Base-by-base conservation (phyloP, 495 filamentous ascomycete genomes). In the Staphylotrichum tortipilum region DNA sequence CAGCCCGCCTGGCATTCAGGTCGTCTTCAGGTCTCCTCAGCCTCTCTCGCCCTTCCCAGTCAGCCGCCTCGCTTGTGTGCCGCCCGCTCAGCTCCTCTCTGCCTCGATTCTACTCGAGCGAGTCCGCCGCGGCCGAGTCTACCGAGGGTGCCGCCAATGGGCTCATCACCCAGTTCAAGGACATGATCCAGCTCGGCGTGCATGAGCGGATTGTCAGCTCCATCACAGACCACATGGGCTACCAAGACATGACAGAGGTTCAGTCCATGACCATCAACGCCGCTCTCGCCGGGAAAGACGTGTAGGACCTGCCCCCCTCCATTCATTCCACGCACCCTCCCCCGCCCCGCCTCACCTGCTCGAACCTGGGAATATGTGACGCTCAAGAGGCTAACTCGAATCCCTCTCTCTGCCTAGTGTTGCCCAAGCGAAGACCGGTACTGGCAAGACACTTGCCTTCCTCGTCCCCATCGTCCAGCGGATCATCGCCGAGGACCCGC, bases 221-320 rank as follows among this genome's bases (percentile, higher is more conserved):
- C 36, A 80, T 97, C 57, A 86, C 80, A 0, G 52, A 77, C 19
- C 75, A 78, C 17, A 92, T 96, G 85, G 68, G 74, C 3, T 77
- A 94, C 56, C 76, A 84, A 19, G 83, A 75, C 33, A 95, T 98
- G 91, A 97, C 92, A 3, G 80, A 89, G 8, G 90, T 98, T n/a
- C 92, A 98, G 59, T 74, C 78, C 28, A 65, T 80, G 65, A 94
- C 94, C 3, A 87, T 98, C 58, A 79, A 80, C 38, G 71, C 86
- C 40, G 85, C 79, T 45, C 68, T 98, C 35, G 74, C 79, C 50
- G 94, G 92, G 15, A 69, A 65, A 28, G 94, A 98, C 69, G 71
- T 95, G 89, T 94, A 80, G 62, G 84, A 70, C 19, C 14, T 0
- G 10, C 23, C 28, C 18, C 12, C 35, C n/a, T n/a, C n/a, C n/a